phyloP scores from a whole-genome alignment of 2,329 filamentous ascomycete genomes.

The Calycina herbarum region DNA sequence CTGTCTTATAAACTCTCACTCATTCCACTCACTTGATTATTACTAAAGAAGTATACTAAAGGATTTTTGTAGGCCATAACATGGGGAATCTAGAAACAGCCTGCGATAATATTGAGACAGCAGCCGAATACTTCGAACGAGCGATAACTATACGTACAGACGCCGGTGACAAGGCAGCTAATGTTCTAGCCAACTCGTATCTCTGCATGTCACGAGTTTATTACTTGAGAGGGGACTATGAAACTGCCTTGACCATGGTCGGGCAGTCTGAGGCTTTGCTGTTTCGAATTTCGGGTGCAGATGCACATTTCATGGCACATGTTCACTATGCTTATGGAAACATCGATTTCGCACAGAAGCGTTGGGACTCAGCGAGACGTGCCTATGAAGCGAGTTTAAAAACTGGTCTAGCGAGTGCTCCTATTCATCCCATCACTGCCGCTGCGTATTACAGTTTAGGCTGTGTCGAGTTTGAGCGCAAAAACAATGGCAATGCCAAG shows the following conservation, averaged over 20 bases:
- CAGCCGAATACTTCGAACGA: slow-evolving; percentile 23
- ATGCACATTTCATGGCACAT: slow-evolving; percentile 24
- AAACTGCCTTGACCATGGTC: slow-evolving; percentile 16
- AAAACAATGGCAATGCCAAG: not conserved
- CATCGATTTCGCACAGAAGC: slow-evolving; percentile 21
- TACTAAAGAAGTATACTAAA: no score
- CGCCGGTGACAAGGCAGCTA: slow-evolving; percentile 20
- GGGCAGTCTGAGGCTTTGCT: slow-evolving; percentile 22
- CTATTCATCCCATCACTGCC: slow-evolving; percentile 25
- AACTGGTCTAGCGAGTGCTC: slow-evolving; percentile 19
- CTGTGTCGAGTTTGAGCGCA: slow-evolving; percentile 19
- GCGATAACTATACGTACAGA: slow-evolving; percentile 22
- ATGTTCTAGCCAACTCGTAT: slow-evolving; percentile 22
- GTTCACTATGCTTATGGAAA: slow-evolving; percentile 28
- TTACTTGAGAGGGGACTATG: slow-evolving; percentile 14
- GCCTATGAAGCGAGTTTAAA: slow-evolving; percentile 19
- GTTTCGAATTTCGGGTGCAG: slow-evolving; percentile 20
- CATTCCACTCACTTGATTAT: no score
- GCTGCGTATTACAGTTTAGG: slow-evolving; percentile 25
- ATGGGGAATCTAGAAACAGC: slow-evolving; percentile 28
- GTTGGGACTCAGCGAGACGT: slow-evolving; percentile 15
- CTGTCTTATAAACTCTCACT: no score
- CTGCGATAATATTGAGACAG: slow-evolving; percentile 20
- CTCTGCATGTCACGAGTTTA: slow-evolving; percentile 22
- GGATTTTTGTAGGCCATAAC: slow-evolving; percentile 22